Evolutionary conservation across 2,329 filamentous ascomycete species (phyloP), one percentile per base, ranked within the genome.

Genomic region (Colletotrichum viniferum): DNA sequence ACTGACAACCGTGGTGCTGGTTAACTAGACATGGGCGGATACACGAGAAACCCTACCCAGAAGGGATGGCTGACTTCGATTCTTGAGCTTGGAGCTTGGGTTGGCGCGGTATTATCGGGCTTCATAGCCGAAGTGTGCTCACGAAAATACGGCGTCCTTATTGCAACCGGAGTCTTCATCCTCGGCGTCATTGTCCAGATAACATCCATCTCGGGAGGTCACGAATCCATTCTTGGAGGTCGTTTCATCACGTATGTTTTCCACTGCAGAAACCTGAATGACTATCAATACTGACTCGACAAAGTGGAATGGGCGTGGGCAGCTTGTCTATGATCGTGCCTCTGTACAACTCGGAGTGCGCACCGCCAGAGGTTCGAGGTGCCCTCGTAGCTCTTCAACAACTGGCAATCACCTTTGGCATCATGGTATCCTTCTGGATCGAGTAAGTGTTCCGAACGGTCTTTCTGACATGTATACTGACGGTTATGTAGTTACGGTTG

Each of bases 71-170:
- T 92, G 7, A 91, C 90, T 1, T 88, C 93, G 3, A 95, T 95
- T 77, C 90, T 96, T 30, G 93, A 95, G 81, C 89, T 96, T 3
- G 94, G 94, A 68, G 94, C 94, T 58, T 96, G 94, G 94, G 81
- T 95, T n/a, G 94, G 94, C 48, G 91, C 92, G 0, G 83, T 96
- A 4, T 87, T 93, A 55, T 94, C 91, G 4, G 92, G 94, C 2
- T 93, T 93, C 79, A 82, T 95, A n/a, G 94, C 94, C 21, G 94
- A 96, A 80, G 86, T 89, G 5, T 82, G 92, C 65, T 94, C 92
- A 3, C 88, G 94, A 62, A 95, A 95, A 82, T 92, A 93, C 77
- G 90, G 91, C 8, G 92, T 95, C 71, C 83, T 95, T 18, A 87
- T 94, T 38, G 92, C 92, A 13, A 91, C 90, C 2, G 81, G 84